Evolutionary conservation across 805 yeast species (phyloP).

Genomic region (Cyberlindnera suaveolens): DNA sequence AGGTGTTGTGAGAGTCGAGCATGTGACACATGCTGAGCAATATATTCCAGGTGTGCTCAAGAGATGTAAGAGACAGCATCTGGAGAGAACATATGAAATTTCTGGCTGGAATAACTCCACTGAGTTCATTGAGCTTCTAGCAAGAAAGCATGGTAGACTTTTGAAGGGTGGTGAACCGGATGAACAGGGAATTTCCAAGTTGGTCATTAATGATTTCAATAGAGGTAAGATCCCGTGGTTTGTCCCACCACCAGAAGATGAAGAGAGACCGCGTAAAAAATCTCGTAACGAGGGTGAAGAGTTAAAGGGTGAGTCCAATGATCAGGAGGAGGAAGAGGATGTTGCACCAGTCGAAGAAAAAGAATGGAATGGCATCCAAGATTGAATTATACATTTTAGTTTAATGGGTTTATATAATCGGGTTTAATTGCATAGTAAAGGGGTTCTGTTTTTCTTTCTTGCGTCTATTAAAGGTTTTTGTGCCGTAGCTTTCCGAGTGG

Average conservation of each 20-base stretch:
- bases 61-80: conserved; percentile 82
- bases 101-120: conserved; percentile 78
- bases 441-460: neutral
- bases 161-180: conserved; percentile 98
- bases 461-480: neutral
- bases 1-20: conserved; percentile 99
- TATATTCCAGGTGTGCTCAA: conserved; percentile 81
- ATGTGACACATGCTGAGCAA: conserved; percentile 92
- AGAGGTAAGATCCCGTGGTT: conserved; percentile 99
- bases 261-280: conserved; percentile 31
- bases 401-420: neutral
- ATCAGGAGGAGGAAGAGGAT: conserved; percentile 10
- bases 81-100: conserved; percentile 92
- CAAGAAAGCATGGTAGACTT: conserved; percentile 88
- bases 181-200: conserved; percentile 86
- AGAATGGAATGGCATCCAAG: conserved; percentile 20
- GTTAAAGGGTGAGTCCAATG: conserved; percentile 4
- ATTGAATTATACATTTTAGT: conserved; percentile 1
- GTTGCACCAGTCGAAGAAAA: conserved; percentile 23
- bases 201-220: conserved; percentile 87
- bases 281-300: conserved; percentile 21
- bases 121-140: conserved; percentile 85
- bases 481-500: neutral
- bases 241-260: conserved; percentile 84
- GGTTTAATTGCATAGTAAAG: neutral